Percentiles rank a stretch among this genome's conserved stretches.
Evolutionary conservation across 129 eudicot genomes (phyloP).

Genomic region (Gnaphalium uliginosum): DNA sequence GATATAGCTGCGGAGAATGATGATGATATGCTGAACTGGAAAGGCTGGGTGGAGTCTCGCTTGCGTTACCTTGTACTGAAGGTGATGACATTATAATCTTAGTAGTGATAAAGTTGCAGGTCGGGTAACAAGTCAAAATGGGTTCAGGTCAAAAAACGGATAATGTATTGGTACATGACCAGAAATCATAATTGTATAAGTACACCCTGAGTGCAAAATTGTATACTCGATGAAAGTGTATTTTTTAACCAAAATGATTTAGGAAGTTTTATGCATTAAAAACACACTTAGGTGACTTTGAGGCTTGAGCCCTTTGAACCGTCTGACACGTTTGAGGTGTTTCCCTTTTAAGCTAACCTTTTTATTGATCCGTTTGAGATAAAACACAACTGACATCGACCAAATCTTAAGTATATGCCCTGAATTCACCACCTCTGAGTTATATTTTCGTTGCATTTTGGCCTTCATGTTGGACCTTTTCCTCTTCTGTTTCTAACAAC

Average conservation of each 20-base stretch:
- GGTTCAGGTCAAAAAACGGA: background rate
- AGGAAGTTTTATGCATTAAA: background rate
- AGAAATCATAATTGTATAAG: too few relatives aligned
- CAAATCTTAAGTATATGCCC: too few relatives aligned
- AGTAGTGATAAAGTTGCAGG: background rate
- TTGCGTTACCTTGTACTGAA: slow-evolving; percentile 75
- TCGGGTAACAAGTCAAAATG: background rate
- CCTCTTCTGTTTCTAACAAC: background rate
- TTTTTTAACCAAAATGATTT: background rate
- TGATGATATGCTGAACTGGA: slow-evolving; percentile 84
- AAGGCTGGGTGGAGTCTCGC: slow-evolving; percentile 97
- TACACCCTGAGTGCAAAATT: background rate
- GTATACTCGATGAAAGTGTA: background rate
- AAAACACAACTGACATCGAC: background rate
- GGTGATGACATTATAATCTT: slow-evolving; percentile 41
- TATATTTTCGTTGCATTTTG: background rate
- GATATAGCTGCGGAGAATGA: slow-evolving; percentile 76
- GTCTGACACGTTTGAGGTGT: background rate
- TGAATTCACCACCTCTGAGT: too few relatives aligned
- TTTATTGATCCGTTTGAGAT: background rate
- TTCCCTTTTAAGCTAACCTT: background rate
- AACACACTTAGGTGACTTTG: background rate
- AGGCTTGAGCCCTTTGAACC: background rate
- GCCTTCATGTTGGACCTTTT: background rate
- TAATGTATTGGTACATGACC: background rate